Evolutionary conservation across 2,329 filamentous ascomycete species (phyloP), one percentile per base, ranked within the genome.

Genomic region (Microcera coccophila): DNA sequence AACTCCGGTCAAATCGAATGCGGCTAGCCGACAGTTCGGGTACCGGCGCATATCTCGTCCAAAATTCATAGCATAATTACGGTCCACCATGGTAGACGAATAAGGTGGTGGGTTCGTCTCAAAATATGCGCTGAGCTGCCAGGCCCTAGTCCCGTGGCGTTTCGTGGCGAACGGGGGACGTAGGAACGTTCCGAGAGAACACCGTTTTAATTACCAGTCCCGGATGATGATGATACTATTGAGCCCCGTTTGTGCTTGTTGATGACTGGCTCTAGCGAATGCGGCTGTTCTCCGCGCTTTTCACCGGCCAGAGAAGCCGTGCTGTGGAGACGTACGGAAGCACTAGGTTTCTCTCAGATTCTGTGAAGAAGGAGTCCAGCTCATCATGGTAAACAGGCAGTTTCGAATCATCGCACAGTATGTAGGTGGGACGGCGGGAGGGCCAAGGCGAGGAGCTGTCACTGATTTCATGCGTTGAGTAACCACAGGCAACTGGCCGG

Each of bases 331-430:
- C 44, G 39, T 29, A 50, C 38, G 52, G 48, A 41, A 47, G 46
- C 21, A 32, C 44, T 24, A 40, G 32, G 36, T 50, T 52, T 24
- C 47, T 44, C 44, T 45, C 36, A 39, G 39, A 36, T 36, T 41
- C 33, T 41, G 20, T 11, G 44, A 31, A 45, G 32, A 36, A 29
- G 37, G 32, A 38, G 38, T 42, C 41, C 38, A 44, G 48, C 38
- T 42, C 50, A n/a, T n/a, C 22, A 26, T 7, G 7, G 22, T 26
- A 47, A 47, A 48, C 38, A 33, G 34, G 39, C 43, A 40, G 59
- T 61, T 61, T 61, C 59, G 61, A 42, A 60, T 53, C 48, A 59
- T 59, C 46, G 55, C 51, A 62, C 59, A 57, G 48, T 57, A 50
- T 39, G 39, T 42, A 43, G 44, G 53, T 61, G 39, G 41, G 49